Conservation (phyloP, 257 asterid species). For the Salvia splendens region DNA sequence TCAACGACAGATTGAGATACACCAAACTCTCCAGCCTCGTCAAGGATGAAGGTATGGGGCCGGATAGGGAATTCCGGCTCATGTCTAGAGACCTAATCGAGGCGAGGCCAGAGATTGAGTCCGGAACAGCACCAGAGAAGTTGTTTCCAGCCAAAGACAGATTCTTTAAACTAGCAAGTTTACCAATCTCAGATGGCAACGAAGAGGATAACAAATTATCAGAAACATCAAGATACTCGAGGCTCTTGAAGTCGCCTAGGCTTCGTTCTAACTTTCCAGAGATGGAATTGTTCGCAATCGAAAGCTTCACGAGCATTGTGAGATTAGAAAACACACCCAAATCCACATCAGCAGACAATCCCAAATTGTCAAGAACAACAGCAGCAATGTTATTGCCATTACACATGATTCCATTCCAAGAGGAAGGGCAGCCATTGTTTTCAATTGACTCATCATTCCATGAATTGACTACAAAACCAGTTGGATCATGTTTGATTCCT, state of each 20-base stretch:
- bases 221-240: constrained; percentile 77
- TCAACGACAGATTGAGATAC: constrained; percentile 70
- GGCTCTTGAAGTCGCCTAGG: constrained; percentile 66
- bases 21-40: constrained; percentile 55
- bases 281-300: constrained; percentile 78
- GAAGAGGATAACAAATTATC: constrained; percentile 65
- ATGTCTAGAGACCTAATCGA: constrained; percentile 71
- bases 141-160: constrained; percentile 83
- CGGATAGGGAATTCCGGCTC: constrained; percentile 74
- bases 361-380: constrained; percentile 79
- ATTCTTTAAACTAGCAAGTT: constrained; percentile 55
- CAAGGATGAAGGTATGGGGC: constrained; percentile 61
- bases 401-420: constrained; percentile 99
- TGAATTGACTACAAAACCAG: constrained; percentile 71
- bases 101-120: constrained; percentile 57
- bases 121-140: constrained; percentile 78
- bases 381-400: constrained; percentile 91
- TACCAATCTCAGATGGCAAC: constrained; percentile 72
- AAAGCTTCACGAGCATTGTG: constrained; percentile 84
- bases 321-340: constrained; percentile 76
- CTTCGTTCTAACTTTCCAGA: constrained; percentile 58
- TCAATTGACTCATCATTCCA: constrained; percentile 80
- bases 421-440: constrained; percentile 89
- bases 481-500: constrained; percentile 83
- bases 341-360: constrained; percentile 69